Evolutionary conservation across 805 yeast species (phyloP).

Genomic region (Jamesozyma jinghongensis): DNA sequence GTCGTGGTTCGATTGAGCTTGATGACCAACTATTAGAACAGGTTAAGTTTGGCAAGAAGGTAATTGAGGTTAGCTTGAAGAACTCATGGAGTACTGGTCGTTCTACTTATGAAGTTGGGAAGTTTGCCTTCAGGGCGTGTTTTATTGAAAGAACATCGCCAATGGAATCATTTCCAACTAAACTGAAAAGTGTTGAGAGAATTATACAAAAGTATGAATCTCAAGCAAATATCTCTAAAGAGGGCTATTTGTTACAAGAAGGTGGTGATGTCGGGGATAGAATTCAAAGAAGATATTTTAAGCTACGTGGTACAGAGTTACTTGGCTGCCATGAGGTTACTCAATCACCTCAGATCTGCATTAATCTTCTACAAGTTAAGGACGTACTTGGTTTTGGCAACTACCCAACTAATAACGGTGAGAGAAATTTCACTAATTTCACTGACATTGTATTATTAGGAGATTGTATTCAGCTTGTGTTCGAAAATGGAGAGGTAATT

Average conservation of each 20-base stretch:
- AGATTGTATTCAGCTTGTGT: conserved; percentile 65
- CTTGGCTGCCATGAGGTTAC: conserved; percentile 68
- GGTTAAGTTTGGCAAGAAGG: conserved; percentile 9
- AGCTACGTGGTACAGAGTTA: conserved; percentile 57
- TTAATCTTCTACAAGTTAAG: conserved; percentile 62
- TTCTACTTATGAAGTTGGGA: conserved; percentile 51
- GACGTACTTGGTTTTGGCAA: conserved; percentile 30
- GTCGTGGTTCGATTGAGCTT: conserved; percentile 54
- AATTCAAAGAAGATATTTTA: conserved; percentile 57
- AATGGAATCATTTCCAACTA: conserved; percentile 59
- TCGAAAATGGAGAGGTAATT: conserved; percentile 72
- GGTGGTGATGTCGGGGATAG: conserved; percentile 70
- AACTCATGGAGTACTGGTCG: conserved; percentile 65
- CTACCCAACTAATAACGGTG: conserved; percentile 12
- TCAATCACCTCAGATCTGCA: conserved; percentile 60
- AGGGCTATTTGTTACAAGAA: conserved; percentile 75
- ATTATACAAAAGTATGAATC: conserved; percentile 33
- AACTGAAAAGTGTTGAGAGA: conserved; percentile 44
- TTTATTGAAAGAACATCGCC: conserved; percentile 54
- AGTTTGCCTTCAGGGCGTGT: conserved; percentile 56
- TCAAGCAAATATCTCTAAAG: conserved; percentile 32
- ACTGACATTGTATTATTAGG: conserved; percentile 39
- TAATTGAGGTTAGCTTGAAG: conserved; percentile 18
- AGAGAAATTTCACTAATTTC: conserved; percentile 63
- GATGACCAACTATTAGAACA: conserved; percentile 10